Evolutionary conservation across 1,284 basidiomycete genomes (phyloP).

Genomic region (Rhodotorula sp.): DNA sequence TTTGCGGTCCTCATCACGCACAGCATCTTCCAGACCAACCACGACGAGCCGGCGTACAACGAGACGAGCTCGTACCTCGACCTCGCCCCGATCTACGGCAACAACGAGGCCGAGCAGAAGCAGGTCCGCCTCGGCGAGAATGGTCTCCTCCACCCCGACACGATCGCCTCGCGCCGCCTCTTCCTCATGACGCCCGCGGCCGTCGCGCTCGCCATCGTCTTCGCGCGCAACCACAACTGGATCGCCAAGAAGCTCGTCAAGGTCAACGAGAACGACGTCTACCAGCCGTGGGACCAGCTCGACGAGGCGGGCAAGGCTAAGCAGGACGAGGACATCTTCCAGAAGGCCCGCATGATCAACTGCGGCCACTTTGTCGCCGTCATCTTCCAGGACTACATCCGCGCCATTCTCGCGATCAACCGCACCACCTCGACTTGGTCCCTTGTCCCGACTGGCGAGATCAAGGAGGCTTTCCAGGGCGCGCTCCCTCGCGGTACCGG

Average conservation of each 20-base stretch:
- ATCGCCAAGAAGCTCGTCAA: slow-evolving; percentile 66
- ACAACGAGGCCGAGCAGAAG: slow-evolving; percentile 56
- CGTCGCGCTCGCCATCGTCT: slow-evolving; percentile 66
- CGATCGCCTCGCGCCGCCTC: slow-evolving; percentile 67
- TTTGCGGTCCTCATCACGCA: slow-evolving; percentile 76
- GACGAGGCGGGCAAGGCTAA: slow-evolving; percentile 51
- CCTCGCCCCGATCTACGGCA: slow-evolving; percentile 71
- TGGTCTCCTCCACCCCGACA: slow-evolving; percentile 65
- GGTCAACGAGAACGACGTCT: slow-evolving; percentile 62
- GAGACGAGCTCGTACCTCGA: slow-evolving; percentile 72
- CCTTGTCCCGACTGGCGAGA: slow-evolving; percentile 51
- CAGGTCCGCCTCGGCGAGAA: slow-evolving; percentile 59
- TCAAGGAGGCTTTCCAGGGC: slow-evolving; percentile 64
- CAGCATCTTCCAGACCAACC: slow-evolving; percentile 66
- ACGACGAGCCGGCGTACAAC: slow-evolving; percentile 56
- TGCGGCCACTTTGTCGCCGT: slow-evolving; percentile 27
- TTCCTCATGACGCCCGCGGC: slow-evolving; percentile 71
- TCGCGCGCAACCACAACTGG: slow-evolving; percentile 71
- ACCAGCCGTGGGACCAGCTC: slow-evolving; percentile 49
- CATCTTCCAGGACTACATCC: slow-evolving; percentile 36
- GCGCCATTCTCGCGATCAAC: slow-evolving; percentile 32
- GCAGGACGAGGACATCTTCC: slow-evolving; percentile 66
- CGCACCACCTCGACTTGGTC: slow-evolving; percentile 32
- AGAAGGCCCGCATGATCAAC: slow-evolving; percentile 70
- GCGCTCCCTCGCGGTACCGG: slow-evolving; percentile 65